Base-by-base conservation (phyloP, 73 alveolate genomes). In the Tetrahymena borealis region DNA sequence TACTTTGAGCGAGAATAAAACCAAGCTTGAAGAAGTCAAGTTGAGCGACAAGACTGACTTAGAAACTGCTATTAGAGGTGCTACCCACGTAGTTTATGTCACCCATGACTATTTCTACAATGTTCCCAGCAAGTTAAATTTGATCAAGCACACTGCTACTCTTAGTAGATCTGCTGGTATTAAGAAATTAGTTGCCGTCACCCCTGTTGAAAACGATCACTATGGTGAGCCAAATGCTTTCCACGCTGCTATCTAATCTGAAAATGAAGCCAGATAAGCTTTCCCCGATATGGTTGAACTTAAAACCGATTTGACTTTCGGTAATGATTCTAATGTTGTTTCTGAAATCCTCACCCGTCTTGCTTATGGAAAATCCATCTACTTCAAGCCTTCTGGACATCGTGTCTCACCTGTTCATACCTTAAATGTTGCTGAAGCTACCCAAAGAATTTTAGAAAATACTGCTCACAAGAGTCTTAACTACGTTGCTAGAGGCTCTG, bases 141-240 rank as follows among this genome's bases (percentile, higher is more conserved):
- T 60, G 85, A 60, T 60, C 85, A 60, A 60, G 85, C 85, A 60
- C 28, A 60, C 85, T n/a, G 85, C 85, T 60, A 60, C 85, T 60
- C 85, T 60, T 4, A 60, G 85, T 60, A 60, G 85, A 60, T 60
- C 85, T 60, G 85, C 85, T 35, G 85, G 85, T 24, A 35, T 60
- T 60, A 60, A 60, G 85, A 60, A 35, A 60, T 60, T 60, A 60
- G 85, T 60, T 9, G 15, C 38, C 28, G 85, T 60, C 85, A 60
- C 85, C 28, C 85, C 85, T 60, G 85, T 60, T 24, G 85, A 60
- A 60, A 60, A 60, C 35, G 85, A 60, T 20, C 85, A 60, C 28
- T 60, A 60, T 20, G 85, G 85, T 28, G 85, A 60, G 85, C 10
- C 33, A 24, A 32, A 60, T 24, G 85, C 85, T 1, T 32, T 60